Evolutionary conservation across 1,284 basidiomycete genomes (phyloP).

Genomic region (Sanguinoderma infundibulare): DNA sequence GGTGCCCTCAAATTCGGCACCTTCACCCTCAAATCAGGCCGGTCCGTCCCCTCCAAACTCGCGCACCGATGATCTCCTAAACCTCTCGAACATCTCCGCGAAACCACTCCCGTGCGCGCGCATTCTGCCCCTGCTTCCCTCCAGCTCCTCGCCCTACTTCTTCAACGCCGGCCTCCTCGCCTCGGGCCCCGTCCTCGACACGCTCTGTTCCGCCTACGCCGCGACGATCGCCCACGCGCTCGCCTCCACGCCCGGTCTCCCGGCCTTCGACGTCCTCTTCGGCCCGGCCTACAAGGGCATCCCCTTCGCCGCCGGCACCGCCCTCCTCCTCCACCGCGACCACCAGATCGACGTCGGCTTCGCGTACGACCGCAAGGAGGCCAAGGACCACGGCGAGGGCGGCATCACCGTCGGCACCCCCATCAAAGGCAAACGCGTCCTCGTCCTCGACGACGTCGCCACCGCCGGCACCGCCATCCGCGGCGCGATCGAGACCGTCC

Average conservation of each 20-base stretch:
- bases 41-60: conserved; percentile 57
- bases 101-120: background rate
- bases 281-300: conserved; percentile 99
- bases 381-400: conserved; percentile 97
- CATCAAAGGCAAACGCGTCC: conserved; percentile 79
- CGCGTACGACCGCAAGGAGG: conserved; percentile 95
- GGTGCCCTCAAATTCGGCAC: conserved; percentile 88
- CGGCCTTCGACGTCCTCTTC: conserved; percentile 89
- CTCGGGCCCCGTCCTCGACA: conserved; percentile 81
- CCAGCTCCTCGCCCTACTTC: conserved; percentile 91
- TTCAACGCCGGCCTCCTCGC: conserved; percentile 94
- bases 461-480: conserved; percentile 94
- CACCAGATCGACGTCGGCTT: conserved; percentile 78
- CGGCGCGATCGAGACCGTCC: conserved; percentile 77
- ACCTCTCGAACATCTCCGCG: too few relatives aligned
- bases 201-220: conserved; percentile 89
- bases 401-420: conserved; percentile 89
- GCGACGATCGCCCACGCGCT: conserved; percentile 63
- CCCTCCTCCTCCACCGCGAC: conserved; percentile 74
- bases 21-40: conserved; percentile 93
- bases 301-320: conserved; percentile 88
- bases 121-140: background rate
- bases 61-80: conserved; percentile 7
- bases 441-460: conserved; percentile 97
- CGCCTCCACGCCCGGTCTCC: conserved; percentile 47